Conservation (phyloP, 2,329 filamentous ascomycete genomes). For the Diaporthe caulivora region DNA sequence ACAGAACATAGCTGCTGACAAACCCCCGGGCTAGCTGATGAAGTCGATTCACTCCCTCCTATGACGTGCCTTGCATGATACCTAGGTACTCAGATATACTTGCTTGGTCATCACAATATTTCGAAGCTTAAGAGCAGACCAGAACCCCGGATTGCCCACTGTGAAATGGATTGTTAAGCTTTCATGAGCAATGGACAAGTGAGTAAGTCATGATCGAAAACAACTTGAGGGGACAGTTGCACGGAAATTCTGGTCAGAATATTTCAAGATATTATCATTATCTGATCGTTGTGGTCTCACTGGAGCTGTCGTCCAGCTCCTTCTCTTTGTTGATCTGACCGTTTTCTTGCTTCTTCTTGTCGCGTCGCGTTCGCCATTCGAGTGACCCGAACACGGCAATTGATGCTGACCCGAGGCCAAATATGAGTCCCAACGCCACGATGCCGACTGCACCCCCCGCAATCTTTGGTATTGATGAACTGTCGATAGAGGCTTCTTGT, state of each 20-base stretch:
- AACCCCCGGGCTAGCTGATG: no score
- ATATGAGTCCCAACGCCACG: conserved; percentile 28
- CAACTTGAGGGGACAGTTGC: no score
- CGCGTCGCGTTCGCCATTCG: conserved; percentile 31
- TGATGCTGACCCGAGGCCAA: conserved; percentile 36
- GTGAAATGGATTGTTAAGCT: not conserved
- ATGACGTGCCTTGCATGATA: no score
- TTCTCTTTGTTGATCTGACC: not conserved
- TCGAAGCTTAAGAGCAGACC: not conserved
- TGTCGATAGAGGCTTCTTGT: not conserved
- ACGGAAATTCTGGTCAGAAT: not conserved
- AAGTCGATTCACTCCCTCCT: no score
- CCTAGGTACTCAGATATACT: no score
- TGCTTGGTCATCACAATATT: no score
- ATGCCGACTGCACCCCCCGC: conserved; percentile 26
- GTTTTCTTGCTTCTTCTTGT: conserved; percentile 33
- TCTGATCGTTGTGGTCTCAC: not conserved
- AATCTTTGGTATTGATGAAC: conserved; percentile 27
- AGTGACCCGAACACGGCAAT: conserved; percentile 33
- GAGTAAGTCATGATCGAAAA: no score
- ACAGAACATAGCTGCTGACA: no score
- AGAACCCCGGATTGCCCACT: not conserved
- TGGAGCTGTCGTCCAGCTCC: conserved; percentile 8
- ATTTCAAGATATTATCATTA: conserved; percentile 18
- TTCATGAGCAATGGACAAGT: not conserved